These are phyloP conservation scores for Gastrolobium villosum DNA, from an alignment of 306 rosid species.

Conservation along the genomic window DNA sequence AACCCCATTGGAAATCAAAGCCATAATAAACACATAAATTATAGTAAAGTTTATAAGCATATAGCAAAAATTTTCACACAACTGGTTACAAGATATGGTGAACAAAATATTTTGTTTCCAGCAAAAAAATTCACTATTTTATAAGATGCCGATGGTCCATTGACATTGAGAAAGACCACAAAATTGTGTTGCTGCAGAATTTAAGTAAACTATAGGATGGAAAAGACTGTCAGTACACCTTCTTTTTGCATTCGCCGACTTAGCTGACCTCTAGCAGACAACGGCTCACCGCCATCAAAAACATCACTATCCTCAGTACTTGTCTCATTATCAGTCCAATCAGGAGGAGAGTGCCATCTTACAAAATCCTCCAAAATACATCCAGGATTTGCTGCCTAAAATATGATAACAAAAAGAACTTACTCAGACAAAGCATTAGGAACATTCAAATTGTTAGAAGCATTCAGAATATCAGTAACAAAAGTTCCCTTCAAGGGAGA, in stretches of 20 bases:
- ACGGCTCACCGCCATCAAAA: constrained; percentile 57
- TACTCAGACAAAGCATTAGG: constrained; percentile 42
- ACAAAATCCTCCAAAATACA: constrained; percentile 99
- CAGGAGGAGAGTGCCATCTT: constrained; percentile 99
- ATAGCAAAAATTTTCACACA: constrained; percentile 13
- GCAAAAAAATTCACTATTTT: constrained; percentile 19
- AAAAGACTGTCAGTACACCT: constrained; percentile 61
- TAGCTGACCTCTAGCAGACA: constrained; percentile 76
- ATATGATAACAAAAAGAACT: constrained; percentile 42
- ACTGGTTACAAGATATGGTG: constrained; percentile 37
- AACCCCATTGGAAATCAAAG: constrained; percentile 31
- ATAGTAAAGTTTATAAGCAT: constrained; percentile 24
- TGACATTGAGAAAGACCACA: not conserved
- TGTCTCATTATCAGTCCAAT: constrained; percentile 84
- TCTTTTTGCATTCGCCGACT: constrained; percentile 97
- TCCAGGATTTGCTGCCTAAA: constrained; percentile 99
- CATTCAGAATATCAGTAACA: constrained; percentile 37
- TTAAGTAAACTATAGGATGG: constrained; percentile 38
- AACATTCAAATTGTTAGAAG: constrained; percentile 38
- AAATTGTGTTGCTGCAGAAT: constrained; percentile 41
- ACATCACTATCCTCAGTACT: constrained; percentile 60
- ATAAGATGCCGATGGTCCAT: constrained; percentile 28
- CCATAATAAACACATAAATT: constrained; percentile 27
- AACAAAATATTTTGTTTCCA: constrained; percentile 33
- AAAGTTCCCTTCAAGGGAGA: constrained; percentile 47